Percentiles rank a stretch among this genome's conserved stretches.
Evolutionary conservation across 2,329 filamentous ascomycete species (phyloP).

Genomic region (Xylariaceae sp.): DNA sequence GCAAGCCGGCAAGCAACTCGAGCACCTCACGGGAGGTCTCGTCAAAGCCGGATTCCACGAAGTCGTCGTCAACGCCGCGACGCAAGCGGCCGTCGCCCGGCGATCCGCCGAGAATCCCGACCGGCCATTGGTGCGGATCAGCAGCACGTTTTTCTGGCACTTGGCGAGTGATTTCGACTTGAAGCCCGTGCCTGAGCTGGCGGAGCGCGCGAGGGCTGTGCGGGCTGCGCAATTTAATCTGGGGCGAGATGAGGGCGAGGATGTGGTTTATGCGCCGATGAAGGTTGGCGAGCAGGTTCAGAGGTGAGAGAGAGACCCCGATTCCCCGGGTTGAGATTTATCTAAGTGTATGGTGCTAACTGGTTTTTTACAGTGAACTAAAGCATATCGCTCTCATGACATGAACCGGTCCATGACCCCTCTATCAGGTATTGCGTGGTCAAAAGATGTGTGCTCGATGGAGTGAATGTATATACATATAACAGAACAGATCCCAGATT

Average conservation of each 20-base stretch:
- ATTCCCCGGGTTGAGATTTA: background rate
- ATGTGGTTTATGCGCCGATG: constrained; percentile 46
- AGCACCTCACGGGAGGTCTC: constrained; percentile 57
- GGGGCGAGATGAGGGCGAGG: constrained; percentile 52
- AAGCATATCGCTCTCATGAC: constrained; percentile 52
- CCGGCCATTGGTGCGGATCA: constrained; percentile 53
- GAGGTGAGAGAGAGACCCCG: constrained; percentile 36
- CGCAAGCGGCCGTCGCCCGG: constrained; percentile 43
- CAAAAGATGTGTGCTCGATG: no score
- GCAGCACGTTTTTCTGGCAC: constrained; percentile 60
- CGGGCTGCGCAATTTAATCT: constrained; percentile 44
- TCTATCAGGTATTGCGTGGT: no score
- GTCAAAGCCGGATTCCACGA: constrained; percentile 61
- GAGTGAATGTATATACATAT: no score
- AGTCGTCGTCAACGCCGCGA: constrained; percentile 54
- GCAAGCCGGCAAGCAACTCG: constrained; percentile 60
- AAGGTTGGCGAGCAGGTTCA: constrained; percentile 59
- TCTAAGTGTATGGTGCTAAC: constrained; percentile 8
- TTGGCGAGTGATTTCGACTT: constrained; percentile 55
- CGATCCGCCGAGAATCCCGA: constrained; percentile 41
- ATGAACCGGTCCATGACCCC: no score
- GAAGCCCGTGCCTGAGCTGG: constrained; percentile 46
- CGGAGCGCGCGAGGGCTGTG: constrained; percentile 41
- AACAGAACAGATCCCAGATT: no score
- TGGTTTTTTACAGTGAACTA: constrained; percentile 38